Percentiles rank a stretch among this genome's conserved stretches.
Evolutionary conservation across 495 filamentous ascomycete genomes (phyloP).

Genomic region (Parathielavia hyrcaniae): DNA sequence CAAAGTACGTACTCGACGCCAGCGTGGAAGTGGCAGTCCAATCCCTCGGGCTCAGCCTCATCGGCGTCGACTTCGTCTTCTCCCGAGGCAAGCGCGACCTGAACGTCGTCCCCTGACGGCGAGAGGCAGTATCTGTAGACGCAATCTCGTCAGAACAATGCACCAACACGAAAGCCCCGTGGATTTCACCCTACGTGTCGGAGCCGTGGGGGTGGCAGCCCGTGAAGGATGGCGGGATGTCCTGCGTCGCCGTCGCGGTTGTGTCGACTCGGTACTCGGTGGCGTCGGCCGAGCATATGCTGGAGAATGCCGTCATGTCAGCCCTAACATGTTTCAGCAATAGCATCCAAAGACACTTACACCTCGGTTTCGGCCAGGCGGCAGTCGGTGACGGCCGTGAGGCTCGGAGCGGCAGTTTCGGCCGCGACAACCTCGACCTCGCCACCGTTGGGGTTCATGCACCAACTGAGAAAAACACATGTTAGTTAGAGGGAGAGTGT

Average conservation of each 20-base stretch:
- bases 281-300: conserved; percentile 17
- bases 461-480: no score
- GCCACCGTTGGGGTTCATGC: no score
- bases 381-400: no score
- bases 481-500: neutral
- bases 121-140: neutral
- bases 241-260: conserved; percentile 18
- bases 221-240: conserved; percentile 20
- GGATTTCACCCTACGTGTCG: no score
- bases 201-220: conserved; percentile 19
- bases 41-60: conserved; percentile 7
- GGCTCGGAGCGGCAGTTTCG: no score
- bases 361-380: no score
- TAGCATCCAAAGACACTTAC: no score
- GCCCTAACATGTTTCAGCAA: no score
- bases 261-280: conserved; percentile 21
- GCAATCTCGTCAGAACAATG: neutral
- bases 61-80: conserved; percentile 1
- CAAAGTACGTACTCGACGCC: conserved; percentile 58
- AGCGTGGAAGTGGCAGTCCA: conserved; percentile 58
- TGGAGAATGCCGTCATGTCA: no score
- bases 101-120: conserved; percentile 10
- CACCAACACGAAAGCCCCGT: no score
- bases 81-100: neutral
- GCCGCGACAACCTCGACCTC: no score